Conservation (phyloP, 257 asterid genomes). For the Rehmannia glutinosa region DNA sequence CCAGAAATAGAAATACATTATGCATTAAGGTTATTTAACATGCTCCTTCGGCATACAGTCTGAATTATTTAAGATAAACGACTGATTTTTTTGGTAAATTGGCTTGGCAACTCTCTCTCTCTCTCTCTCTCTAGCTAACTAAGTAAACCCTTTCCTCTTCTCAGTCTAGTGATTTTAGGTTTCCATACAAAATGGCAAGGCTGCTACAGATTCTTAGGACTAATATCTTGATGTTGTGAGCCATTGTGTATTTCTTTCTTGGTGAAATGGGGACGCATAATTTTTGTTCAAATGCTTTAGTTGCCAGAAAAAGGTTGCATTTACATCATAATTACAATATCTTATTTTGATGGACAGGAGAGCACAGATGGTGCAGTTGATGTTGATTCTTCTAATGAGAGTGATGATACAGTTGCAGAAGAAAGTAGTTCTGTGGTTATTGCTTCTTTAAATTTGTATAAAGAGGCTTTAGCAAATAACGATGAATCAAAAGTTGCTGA, state of each 20-base stretch:
- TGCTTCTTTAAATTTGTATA: conserved; percentile 46
- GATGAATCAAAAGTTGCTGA: conserved; percentile 62
- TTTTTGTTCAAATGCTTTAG: neutral
- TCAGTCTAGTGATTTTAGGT: neutral
- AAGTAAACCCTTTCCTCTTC: neutral
- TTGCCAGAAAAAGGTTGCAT: neutral
- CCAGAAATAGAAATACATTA: neutral
- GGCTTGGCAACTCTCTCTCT: neutral
- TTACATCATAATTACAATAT: neutral
- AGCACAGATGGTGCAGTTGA: conserved; percentile 31
- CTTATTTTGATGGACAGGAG: conserved; percentile 38
- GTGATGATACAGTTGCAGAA: conserved; percentile 33
- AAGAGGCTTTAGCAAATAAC: conserved; percentile 63
- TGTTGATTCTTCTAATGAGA: conserved; percentile 35
- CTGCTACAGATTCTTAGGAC: too few relatives aligned
- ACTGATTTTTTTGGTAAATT: too few relatives aligned
- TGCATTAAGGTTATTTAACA: neutral
- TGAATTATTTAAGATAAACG: too few relatives aligned
- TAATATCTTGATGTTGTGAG: too few relatives aligned
- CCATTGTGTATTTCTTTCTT: too few relatives aligned
- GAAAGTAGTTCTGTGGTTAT: conserved; percentile 45
- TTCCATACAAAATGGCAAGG: too few relatives aligned
- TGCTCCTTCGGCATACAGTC: neutral
- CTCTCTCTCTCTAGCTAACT: neutral
- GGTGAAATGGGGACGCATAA: neutral